Conservation (phyloP, 768 basidiomycete genomes). For the Neoboletus brunneissimus region DNA sequence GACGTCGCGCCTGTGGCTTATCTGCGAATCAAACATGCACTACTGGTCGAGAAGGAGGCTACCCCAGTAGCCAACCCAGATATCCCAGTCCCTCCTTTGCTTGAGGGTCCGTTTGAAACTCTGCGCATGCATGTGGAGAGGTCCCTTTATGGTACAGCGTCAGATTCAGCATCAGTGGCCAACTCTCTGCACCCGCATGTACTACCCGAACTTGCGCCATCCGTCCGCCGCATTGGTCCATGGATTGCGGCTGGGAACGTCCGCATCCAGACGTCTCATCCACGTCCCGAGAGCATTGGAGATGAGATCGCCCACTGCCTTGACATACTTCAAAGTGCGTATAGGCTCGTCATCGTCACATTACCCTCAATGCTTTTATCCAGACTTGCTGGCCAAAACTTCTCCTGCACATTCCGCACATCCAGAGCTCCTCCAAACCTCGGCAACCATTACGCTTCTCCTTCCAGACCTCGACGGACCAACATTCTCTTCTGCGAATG, state of each 20-base stretch:
- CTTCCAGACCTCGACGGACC: constrained; percentile 68
- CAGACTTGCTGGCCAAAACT: constrained; percentile 53
- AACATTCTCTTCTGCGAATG: constrained; percentile 74
- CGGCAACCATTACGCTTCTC: constrained; percentile 73
- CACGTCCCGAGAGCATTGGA: constrained; percentile 58
- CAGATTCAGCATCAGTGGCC: background rate
- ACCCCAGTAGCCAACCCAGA: constrained; percentile 1
- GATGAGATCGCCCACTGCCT: constrained; percentile 76
- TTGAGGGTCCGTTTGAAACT: constrained; percentile 36
- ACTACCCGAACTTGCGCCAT: constrained; percentile 7
- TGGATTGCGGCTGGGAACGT: constrained; percentile 75
- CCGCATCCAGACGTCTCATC: constrained; percentile 20
- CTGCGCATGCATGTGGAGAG: constrained; percentile 9
- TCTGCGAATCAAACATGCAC: constrained; percentile 71
- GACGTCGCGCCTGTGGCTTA: constrained; percentile 91
- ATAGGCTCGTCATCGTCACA: background rate
- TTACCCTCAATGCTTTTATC: background rate
- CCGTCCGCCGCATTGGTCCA: constrained; percentile 37
- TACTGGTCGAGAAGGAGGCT: constrained; percentile 54
- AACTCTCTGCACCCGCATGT: background rate
- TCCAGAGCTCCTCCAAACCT: constrained; percentile 16
- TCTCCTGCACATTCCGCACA: constrained; percentile 36
- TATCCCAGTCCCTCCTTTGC: constrained; percentile 46
- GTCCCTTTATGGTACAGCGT: constrained; percentile 4
- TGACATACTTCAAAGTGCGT: constrained; percentile 54